These are phyloP conservation scores for Rhynchospora breviuscula DNA, from an alignment of 176 grass and related monocot genomes.

Conservation along the genomic window DNA sequence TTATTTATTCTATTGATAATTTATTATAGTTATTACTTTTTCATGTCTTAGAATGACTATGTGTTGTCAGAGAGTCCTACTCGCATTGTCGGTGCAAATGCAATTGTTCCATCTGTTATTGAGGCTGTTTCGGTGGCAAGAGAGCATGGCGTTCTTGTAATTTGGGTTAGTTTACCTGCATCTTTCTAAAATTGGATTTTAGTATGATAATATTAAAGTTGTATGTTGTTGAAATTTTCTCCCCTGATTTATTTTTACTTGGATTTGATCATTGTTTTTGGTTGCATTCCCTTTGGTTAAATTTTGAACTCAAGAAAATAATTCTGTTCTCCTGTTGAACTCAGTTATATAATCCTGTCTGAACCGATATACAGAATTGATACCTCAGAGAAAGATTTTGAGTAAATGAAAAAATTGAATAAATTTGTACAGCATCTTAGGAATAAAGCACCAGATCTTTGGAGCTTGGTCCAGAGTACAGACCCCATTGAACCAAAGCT, in stretches of 20 bases:
- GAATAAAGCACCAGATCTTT: not conserved
- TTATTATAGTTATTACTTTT: no score
- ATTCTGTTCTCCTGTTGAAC: not conserved
- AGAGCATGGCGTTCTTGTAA: constrained; percentile 53
- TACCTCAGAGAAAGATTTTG: not conserved
- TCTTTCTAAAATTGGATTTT: constrained; percentile 2
- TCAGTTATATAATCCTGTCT: not conserved
- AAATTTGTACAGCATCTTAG: not conserved
- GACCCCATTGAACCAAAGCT: not conserved
- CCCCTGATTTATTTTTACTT: not conserved
- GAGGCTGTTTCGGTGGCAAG: constrained; percentile 50
- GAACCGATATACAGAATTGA: not conserved
- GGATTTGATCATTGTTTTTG: not conserved
- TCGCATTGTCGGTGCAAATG: constrained; percentile 41
- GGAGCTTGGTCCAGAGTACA: not conserved
- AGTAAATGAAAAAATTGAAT: not conserved
- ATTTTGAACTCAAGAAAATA: not conserved
- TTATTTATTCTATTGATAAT: no score
- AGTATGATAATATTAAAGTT: not conserved
- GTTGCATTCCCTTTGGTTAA: not conserved
- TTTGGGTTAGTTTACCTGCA: constrained; percentile 42
- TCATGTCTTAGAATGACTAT: constrained; percentile 21
- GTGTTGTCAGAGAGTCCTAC: constrained; percentile 44
- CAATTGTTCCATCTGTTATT: constrained; percentile 31
- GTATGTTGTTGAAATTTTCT: not conserved